Evolutionary conservation across 108 stramenopile species (phyloP), one percentile per base, ranked within the genome.

Genomic region (Discostella stelligeroides): DNA sequence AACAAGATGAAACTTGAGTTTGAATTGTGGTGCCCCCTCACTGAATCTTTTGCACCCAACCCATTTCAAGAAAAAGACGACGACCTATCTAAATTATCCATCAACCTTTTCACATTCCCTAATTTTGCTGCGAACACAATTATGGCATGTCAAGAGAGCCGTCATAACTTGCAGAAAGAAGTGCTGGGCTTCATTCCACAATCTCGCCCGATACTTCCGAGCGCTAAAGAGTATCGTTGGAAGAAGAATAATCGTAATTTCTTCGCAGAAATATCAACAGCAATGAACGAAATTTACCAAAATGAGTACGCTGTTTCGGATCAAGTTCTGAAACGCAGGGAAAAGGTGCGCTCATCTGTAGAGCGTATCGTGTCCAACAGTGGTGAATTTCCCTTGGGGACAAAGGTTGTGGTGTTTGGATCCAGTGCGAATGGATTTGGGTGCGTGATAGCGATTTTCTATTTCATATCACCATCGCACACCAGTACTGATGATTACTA

Each of bases 351-450:
- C 20, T 24, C 69, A 27, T 66, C 78, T 28, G 67, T 81, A 8
- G 88, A 95, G 53, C 57, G 60, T 7, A 50, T 89, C 61, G 88
- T 95, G 6, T 17, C 61, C 11, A 49, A 58, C 1, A 87, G 94
- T 54, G 81, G 79, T 27, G 84, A 80, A 24, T 95, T 95, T 65
- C 95, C 95, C 23, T 74, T 82, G 21, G 88, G 88, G 0, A 90
- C 92, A 18, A 79, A 73, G 47, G 90, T 95, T 54, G 83, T 85
- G 23, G 83, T 95, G 24, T 95, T 95, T 79, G 95, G 95, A 20
- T 92, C 91, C 10, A 88, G 88, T 42, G 92, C 92, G 14, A 95
- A 95, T 65, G 95, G 95, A 54, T 95, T 91, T 70, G 95, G 95
- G 73, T 88, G 68, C 58, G 83, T 81, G 37, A 29, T n/a, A 21